Base-by-base conservation (phyloP, 805 yeast genomes). In the Teunomyces aglyptinius region DNA sequence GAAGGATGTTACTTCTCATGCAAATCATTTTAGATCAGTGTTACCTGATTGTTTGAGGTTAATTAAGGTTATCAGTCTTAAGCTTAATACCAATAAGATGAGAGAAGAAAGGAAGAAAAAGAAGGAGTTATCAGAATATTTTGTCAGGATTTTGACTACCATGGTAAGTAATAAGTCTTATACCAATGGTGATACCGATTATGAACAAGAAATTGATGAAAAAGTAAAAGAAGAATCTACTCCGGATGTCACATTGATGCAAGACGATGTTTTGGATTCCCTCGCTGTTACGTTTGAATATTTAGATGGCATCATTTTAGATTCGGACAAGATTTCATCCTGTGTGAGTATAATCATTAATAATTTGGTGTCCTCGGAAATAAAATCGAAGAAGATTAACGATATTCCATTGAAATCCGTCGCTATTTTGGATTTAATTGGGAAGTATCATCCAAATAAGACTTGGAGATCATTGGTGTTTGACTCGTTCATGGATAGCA, bases 401-500 rank as follows among this genome's bases (percentile, higher is more conserved):
- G 68, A 68, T 1, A 60, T 78, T 4, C 68, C 80, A 2, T 45
- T 54, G 0, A 68, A 71, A 47, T 69, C 78, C 2, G 45, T 85
- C 13, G 63, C 69, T 2, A 64, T 89, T 18, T 56, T 85, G 16
- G 60, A 59, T 60, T 35, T 61, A 49, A 48, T 64, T 54, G 76
- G 68, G 55, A 56, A 63, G 52, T 33, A 63, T 59, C 41, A 58
- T 54, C 59, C 73, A 48, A 55, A 65, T 64, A 49, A 85, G 76
- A 57, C 71, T 2, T 87, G 97, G 95, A 85, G 78, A 55, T 59
- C 74, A 2, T 49, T 82, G 18, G 75, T 90, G 1, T 70, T 68
- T 35, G 98, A 92, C 41, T 63, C 81, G 0, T 75, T 88, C 46
- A 73, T 77, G 58, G 96, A 87, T 58, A 48, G 73, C 8, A 67